Conservation (phyloP, 495 filamentous ascomycete species). For the Podospora sp. region DNA sequence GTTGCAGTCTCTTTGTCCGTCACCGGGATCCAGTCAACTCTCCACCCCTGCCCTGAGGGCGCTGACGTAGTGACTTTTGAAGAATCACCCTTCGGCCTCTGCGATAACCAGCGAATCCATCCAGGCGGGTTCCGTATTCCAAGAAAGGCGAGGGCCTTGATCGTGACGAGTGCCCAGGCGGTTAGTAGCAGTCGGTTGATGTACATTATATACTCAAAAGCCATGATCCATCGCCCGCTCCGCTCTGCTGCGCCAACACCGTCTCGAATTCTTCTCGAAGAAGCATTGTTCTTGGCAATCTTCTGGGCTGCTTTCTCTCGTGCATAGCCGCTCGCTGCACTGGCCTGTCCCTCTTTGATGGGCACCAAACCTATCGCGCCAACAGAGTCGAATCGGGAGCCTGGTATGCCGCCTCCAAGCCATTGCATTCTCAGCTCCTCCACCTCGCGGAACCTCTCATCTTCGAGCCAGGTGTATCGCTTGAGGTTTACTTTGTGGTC, state of each 20-base stretch:
- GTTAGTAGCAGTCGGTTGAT: conserved; percentile 68
- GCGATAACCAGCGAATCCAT: conserved; percentile 60
- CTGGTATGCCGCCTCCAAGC: conserved; percentile 47
- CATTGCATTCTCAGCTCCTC: conserved; percentile 59
- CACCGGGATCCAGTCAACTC: conserved; percentile 23
- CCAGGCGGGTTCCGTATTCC: conserved; percentile 65
- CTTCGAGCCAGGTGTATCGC: conserved; percentile 89
- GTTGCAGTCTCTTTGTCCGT: conserved; percentile 51
- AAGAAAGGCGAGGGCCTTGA: conserved; percentile 58
- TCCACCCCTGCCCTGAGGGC: conserved; percentile 9
- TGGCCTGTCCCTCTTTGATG: conserved; percentile 47
- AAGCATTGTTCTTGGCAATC: conserved; percentile 50
- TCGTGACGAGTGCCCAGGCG: conserved; percentile 57
- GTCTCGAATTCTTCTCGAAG: conserved; percentile 47
- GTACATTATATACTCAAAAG: conserved; percentile 70
- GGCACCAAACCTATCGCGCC: conserved; percentile 57
- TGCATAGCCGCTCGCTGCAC: conserved; percentile 63
- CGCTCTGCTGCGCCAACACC: conserved; percentile 79
- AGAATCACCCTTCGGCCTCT: conserved; percentile 41
- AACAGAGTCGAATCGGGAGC: conserved; percentile 49
- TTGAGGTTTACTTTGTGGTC: conserved; percentile 73
- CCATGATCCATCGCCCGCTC: conserved; percentile 71
- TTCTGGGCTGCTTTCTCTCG: conserved; percentile 63
- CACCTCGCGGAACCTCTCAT: conserved; percentile 69
- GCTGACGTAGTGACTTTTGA: conserved; percentile 50